phyloP scores from a whole-genome alignment of 2,329 filamentous ascomycete genomes.

The Neofusicoccum umdonicola region DNA sequence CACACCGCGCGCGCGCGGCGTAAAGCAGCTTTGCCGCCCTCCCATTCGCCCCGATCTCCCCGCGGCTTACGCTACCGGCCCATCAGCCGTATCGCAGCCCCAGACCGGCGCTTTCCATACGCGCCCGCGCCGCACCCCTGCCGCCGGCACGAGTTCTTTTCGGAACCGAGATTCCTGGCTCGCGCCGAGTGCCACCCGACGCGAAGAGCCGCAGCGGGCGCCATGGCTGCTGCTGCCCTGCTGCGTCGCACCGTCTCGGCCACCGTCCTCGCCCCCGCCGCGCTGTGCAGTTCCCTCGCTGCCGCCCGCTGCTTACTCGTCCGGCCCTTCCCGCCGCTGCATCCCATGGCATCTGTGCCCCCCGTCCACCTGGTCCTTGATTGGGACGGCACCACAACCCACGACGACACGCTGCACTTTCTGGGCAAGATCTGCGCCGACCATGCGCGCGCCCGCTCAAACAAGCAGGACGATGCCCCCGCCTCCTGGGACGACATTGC shows the following conservation, averaged over 20 bases:
- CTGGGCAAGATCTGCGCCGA: slow-evolving; percentile 35
- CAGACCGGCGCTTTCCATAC: not conserved
- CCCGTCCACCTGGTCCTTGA: slow-evolving; percentile 43
- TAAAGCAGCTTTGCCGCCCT: not conserved
- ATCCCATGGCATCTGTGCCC: slow-evolving; percentile 5
- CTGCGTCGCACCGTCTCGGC: not conserved
- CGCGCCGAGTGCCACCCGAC: not conserved
- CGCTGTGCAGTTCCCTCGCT: not conserved
- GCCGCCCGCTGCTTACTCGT: not conserved
- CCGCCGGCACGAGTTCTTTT: slow-evolving; percentile 15
- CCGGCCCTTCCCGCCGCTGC: not conserved
- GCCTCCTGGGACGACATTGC: slow-evolving; percentile 39
- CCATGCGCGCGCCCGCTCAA: not conserved
- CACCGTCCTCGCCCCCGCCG: not conserved
- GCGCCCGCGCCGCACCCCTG: not conserved
- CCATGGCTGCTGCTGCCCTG: not conserved
- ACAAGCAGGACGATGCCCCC: not conserved
- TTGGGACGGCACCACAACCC: slow-evolving; percentile 49
- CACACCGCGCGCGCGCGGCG: not conserved
- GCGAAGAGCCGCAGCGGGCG: not conserved
- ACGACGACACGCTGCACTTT: slow-evolving; percentile 44
- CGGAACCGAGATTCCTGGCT: slow-evolving; percentile 4
- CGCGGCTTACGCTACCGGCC: not conserved
- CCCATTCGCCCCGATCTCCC: not conserved
- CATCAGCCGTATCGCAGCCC: not conserved